Percentiles rank a stretch among this genome's conserved stretches.
phyloP scores from a whole-genome alignment of 2,329 filamentous ascomycete genomes.

The Beauveria medogensis region DNA sequence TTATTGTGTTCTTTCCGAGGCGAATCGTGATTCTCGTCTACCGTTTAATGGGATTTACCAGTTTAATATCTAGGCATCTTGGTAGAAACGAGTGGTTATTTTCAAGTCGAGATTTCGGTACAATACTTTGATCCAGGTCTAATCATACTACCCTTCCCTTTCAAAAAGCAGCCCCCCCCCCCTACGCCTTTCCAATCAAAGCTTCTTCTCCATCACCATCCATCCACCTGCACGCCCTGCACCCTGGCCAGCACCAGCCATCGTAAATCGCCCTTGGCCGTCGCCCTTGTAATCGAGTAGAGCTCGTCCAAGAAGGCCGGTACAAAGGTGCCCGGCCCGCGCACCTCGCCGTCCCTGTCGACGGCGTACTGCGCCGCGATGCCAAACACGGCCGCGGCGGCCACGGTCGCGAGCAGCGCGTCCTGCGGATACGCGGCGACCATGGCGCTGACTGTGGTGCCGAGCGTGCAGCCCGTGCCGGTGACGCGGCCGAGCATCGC shows the following conservation, averaged over 20 bases:
- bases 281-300: slow-evolving; percentile 40
- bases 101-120: not conserved
- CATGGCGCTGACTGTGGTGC: slow-evolving; percentile 71
- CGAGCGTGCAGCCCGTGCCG: slow-evolving; percentile 77
- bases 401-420: slow-evolving; percentile 63
- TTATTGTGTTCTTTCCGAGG: not conserved
- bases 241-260: slow-evolving; percentile 49
- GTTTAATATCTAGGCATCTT: not conserved
- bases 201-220: not conserved
- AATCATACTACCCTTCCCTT: not conserved
- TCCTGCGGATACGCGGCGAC: slow-evolving; percentile 56
- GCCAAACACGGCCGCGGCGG: slow-evolving; percentile 71
- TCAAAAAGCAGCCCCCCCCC: too few relatives aligned
- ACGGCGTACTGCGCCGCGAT: slow-evolving; percentile 63
- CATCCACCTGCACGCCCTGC: slow-evolving; percentile 26
- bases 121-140: not conserved
- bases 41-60: not conserved
- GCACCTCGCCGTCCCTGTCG: slow-evolving; percentile 49
- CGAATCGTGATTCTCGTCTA: not conserved
- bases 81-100: not conserved
- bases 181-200: not conserved
- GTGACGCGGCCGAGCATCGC: slow-evolving; percentile 61
- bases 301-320: slow-evolving; percentile 75
- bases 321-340: slow-evolving; percentile 79
- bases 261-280: slow-evolving; percentile 34